phyloP scores from a whole-genome alignment of 1,284 basidiomycete genomes.

The Cutaneotrichosporon sp. region DNA sequence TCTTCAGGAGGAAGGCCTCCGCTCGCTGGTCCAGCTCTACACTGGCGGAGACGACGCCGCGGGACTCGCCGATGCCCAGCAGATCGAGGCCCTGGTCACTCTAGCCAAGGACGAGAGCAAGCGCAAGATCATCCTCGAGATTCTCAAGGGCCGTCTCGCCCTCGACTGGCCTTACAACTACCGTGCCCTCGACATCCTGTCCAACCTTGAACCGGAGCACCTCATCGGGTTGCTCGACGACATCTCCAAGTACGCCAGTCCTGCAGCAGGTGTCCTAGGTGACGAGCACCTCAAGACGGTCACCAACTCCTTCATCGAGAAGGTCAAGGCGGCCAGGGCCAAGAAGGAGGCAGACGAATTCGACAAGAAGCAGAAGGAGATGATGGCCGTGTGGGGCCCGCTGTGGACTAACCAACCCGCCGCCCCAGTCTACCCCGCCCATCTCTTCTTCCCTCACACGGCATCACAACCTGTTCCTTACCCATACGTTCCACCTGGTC shows the following conservation, averaged over 20 bases:
- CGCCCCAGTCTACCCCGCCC: background rate
- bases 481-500: slow-evolving; percentile 12
- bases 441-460: slow-evolving; percentile 4
- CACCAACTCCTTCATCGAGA: slow-evolving; percentile 36
- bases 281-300: slow-evolving; percentile 35
- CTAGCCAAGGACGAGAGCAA: slow-evolving; percentile 25
- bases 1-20: slow-evolving; percentile 33
- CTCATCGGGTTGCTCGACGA: slow-evolving; percentile 32
- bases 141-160: slow-evolving; percentile 41
- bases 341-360: slow-evolving; percentile 16
- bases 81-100: slow-evolving; percentile 9
- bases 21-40: slow-evolving; percentile 34
- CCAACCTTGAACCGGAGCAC: slow-evolving; percentile 29
- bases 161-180: slow-evolving; percentile 47
- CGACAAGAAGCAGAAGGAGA: slow-evolving; percentile 9
- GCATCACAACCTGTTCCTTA: slow-evolving; percentile 1
- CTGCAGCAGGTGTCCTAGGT: slow-evolving; percentile 25
- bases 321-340: slow-evolving; percentile 27
- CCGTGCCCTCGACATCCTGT: slow-evolving; percentile 42
- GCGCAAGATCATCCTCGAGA: slow-evolving; percentile 40
- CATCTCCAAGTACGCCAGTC: slow-evolving; percentile 25
- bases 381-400: slow-evolving; percentile 20
- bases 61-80: background rate
- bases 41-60: slow-evolving; percentile 25
- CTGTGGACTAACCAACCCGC: slow-evolving; percentile 20